A percentile compares a stretch with the other conserved stretches of the same genome.
These are phyloP conservation scores for Chrysoporthe puriensis DNA, from an alignment of 2,329 filamentous ascomycete species.

Conservation along the genomic window DNA sequence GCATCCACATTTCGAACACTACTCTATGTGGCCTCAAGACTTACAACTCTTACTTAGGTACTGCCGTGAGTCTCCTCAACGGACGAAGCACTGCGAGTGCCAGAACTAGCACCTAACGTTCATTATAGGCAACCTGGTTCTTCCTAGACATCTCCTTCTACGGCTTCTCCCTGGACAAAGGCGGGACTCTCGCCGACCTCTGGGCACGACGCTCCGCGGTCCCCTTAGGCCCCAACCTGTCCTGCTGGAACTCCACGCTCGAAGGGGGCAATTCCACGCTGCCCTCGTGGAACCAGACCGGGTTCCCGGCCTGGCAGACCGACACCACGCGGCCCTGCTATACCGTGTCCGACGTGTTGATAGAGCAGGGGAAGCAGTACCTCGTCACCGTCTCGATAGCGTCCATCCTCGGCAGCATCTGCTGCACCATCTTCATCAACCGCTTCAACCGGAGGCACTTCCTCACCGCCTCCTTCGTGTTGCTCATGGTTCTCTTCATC, in stretches of 20 bases:
- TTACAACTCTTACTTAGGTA: slow-evolving; percentile 25
- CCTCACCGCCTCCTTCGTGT: slow-evolving; percentile 54
- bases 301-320: slow-evolving; percentile 54
- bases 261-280: slow-evolving; percentile 48
- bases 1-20: background rate
- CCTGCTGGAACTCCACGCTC: slow-evolving; percentile 53
- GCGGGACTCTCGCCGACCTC: slow-evolving; percentile 46
- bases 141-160: slow-evolving; percentile 62
- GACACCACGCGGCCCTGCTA: slow-evolving; percentile 53
- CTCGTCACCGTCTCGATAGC: slow-evolving; percentile 55
- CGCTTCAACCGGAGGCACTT: slow-evolving; percentile 52
- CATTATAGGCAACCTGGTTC: slow-evolving; percentile 51
- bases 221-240: slow-evolving; percentile 42
- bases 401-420: slow-evolving; percentile 54
- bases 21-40: background rate
- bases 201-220: slow-evolving; percentile 44
- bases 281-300: slow-evolving; percentile 43
- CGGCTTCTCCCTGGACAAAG: slow-evolving; percentile 55
- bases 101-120: background rate
- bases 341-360: slow-evolving; percentile 55
- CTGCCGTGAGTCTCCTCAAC: slow-evolving; percentile 35
- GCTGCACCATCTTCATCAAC: slow-evolving; percentile 53
- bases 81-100: slow-evolving; percentile 40
- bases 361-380: slow-evolving; percentile 58
- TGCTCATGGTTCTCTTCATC: slow-evolving; percentile 51